phyloP scores from a whole-genome alignment of 371 early-diverging fungal genomes.

The Globomyces sp. region DNA sequence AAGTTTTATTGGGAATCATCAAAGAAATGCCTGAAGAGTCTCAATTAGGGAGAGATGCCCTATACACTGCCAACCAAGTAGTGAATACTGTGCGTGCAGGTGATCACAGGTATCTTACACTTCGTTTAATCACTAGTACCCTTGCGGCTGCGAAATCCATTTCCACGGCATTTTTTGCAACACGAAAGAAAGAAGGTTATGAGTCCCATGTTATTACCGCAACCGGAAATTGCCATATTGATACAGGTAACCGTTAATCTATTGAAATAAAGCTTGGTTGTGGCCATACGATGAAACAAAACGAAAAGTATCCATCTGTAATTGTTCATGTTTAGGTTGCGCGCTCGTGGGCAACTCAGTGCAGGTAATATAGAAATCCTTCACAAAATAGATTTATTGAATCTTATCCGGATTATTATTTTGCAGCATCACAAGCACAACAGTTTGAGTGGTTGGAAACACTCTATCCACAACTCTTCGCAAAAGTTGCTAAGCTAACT shows the following conservation, averaged over 20 bases:
- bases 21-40: slow-evolving; percentile 69
- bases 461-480: slow-evolving; percentile 80
- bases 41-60: slow-evolving; percentile 71
- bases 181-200: slow-evolving; percentile 18
- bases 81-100: slow-evolving; percentile 68
- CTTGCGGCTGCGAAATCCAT: slow-evolving; percentile 58
- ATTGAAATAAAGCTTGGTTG: slow-evolving; percentile 53
- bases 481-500: slow-evolving; percentile 66
- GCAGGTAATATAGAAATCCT: slow-evolving; percentile 6
- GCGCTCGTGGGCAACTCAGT: slow-evolving; percentile 84
- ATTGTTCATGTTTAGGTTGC: slow-evolving; percentile 46
- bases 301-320: slow-evolving; percentile 59
- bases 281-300: slow-evolving; percentile 97
- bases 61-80: slow-evolving; percentile 75
- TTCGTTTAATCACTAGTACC: slow-evolving; percentile 25
- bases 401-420: slow-evolving; percentile 80
- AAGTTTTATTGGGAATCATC: slow-evolving; percentile 74
- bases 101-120: slow-evolving; percentile 21
- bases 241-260: slow-evolving; percentile 12
- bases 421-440: slow-evolving; percentile 93
- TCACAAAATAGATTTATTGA: slow-evolving; percentile 60
- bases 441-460: slow-evolving; percentile 91
- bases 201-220: slow-evolving; percentile 38
- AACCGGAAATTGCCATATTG: slow-evolving; percentile 37
- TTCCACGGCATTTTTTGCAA: slow-evolving; percentile 61